Evolutionary conservation across 768 basidiomycete species (phyloP).

Genomic region (Agrocybe praecox): DNA sequence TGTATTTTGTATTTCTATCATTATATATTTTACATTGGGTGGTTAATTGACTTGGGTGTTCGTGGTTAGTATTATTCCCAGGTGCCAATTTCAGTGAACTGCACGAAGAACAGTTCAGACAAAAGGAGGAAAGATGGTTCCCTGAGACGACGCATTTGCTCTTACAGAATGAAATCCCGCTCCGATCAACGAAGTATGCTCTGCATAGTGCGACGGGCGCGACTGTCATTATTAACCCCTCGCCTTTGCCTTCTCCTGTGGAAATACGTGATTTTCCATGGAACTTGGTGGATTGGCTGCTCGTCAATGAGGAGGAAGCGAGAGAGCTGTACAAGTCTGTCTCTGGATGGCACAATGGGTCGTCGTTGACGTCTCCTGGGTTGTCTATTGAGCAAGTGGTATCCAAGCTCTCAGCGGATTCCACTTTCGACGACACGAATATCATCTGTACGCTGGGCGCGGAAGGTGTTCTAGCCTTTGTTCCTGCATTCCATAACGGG

Average conservation of each 20-base stretch:
- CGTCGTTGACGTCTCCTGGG: background rate
- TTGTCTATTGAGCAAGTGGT: conserved; percentile 20
- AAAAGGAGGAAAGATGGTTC: conserved; percentile 22
- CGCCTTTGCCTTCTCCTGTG: conserved; percentile 47
- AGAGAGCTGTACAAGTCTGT: conserved; percentile 31
- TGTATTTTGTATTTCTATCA: background rate
- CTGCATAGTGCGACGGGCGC: conserved; percentile 24
- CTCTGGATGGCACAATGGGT: conserved; percentile 6
- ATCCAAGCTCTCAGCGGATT: conserved; percentile 19
- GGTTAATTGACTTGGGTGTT: background rate
- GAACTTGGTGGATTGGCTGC: conserved; percentile 52
- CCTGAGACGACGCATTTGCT: conserved; percentile 50
- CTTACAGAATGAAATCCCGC: conserved; percentile 61
- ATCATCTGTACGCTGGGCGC: conserved; percentile 62
- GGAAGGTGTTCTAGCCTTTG: conserved; percentile 47
- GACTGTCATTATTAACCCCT: conserved; percentile 56
- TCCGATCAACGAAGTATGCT: conserved; percentile 40
- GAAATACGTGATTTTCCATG: conserved; percentile 51
- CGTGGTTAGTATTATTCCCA: conserved; percentile 49
- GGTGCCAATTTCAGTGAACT: conserved; percentile 55
- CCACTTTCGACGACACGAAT: conserved; percentile 37
- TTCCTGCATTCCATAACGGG: conserved; percentile 31
- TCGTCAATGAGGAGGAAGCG: conserved; percentile 59
- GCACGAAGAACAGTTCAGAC: conserved; percentile 29
- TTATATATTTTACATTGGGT: too few species aligned